Conservation (phyloP, 768 basidiomycete genomes). For the Russula lepida region DNA sequence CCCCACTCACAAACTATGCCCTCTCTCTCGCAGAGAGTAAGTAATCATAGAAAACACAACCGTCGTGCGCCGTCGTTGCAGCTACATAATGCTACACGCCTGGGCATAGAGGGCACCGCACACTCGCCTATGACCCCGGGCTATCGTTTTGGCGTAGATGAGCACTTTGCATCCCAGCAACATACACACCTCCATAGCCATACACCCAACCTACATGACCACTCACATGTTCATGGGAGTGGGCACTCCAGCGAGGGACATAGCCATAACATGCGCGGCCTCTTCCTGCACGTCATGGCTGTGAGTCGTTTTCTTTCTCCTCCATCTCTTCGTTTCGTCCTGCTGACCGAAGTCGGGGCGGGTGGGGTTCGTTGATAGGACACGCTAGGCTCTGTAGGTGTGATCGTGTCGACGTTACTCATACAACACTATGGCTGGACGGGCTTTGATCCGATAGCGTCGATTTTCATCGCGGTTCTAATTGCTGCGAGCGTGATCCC, state of each 20-base stretch:
- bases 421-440: conserved; percentile 98
- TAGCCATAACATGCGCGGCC: conserved; percentile 98
- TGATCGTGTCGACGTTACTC: conserved; percentile 92
- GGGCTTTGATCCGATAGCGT: conserved; percentile 96
- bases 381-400: conserved; percentile 93
- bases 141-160: conserved; percentile 48
- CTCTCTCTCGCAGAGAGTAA: background rate
- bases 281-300: conserved; percentile 96
- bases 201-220: conserved; percentile 41
- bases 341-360: conserved; percentile 2
- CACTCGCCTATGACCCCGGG: conserved; percentile 57
- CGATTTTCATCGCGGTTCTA: conserved; percentile 88
- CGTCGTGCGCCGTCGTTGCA: conserved; percentile 18
- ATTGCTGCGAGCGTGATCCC: conserved; percentile 96
- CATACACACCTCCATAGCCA: conserved; percentile 26
- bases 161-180: conserved; percentile 43
- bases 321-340: background rate
- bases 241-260: conserved; percentile 64
- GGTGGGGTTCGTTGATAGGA: conserved; percentile 41
- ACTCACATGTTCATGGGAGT: conserved; percentile 39
- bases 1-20: conserved; percentile 17
- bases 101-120: conserved; percentile 19
- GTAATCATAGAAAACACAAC: background rate
- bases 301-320: conserved; percentile 35
- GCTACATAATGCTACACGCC: conserved; percentile 6